phyloP scores from a whole-genome alignment of 1,284 basidiomycete species.

The Erythrobasidium hasegawianum region DNA sequence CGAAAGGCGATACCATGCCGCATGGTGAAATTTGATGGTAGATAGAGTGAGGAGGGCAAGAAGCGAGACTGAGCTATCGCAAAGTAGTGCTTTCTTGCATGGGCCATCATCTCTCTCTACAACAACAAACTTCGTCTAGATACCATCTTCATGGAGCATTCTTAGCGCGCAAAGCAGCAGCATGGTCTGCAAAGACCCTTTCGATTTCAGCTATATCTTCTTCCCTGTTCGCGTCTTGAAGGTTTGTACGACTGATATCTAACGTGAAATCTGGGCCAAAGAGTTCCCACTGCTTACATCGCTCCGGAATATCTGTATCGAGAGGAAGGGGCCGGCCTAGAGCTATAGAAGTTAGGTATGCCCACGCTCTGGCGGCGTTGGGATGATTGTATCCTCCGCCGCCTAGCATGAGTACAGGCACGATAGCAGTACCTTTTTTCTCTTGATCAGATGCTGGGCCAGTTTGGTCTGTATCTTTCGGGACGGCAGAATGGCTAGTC shows the following conservation, averaged over 20 bases:
- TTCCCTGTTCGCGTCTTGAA: slow-evolving; percentile 23
- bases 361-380: slow-evolving; percentile 80
- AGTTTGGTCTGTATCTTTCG: slow-evolving; percentile 54
- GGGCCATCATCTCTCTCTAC: not conserved
- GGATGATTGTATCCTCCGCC: slow-evolving; percentile 72
- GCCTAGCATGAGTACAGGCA: slow-evolving; percentile 24
- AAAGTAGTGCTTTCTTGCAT: not conserved
- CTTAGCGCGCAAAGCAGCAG: too few relatives aligned
- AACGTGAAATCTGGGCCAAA: slow-evolving; percentile 22
- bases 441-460: slow-evolving; percentile 28
- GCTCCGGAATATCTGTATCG: slow-evolving; percentile 4
- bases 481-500: slow-evolving; percentile 62
- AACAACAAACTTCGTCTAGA: not conserved
- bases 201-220: slow-evolving; percentile 9
- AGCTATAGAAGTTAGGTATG: slow-evolving; percentile 68
- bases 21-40: slow-evolving; percentile 12
- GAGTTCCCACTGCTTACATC: slow-evolving; percentile 7
- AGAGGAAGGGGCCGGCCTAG: slow-evolving; percentile 52
- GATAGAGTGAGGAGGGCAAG: not conserved
- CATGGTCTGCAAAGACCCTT: slow-evolving; percentile 3
- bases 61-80: not conserved
- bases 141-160: too few relatives aligned
- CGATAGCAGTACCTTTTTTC: slow-evolving; percentile 36
- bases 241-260: not conserved
- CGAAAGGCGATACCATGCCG: slow-evolving; percentile 34